These are phyloP conservation scores for Ceraceosorus bombacis DNA, from an alignment of 1,284 basidiomycete species.

Conservation along the genomic window DNA sequence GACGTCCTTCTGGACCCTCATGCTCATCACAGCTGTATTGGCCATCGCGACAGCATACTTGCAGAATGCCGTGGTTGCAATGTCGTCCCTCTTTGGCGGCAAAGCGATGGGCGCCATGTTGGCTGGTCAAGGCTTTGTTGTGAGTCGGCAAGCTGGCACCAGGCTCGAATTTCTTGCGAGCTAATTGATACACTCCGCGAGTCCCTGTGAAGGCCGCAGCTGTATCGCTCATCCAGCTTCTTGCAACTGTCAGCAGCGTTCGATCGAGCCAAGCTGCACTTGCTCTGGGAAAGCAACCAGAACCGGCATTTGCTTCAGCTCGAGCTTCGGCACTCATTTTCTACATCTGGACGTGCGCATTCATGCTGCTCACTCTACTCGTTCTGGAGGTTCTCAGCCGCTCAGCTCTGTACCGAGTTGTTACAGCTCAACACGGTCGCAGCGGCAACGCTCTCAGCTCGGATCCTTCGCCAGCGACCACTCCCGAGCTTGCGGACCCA, in stretches of 20 bases:
- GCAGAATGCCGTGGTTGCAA: conserved; percentile 39
- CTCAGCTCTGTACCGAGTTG: conserved; percentile 1
- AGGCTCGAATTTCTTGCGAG: conserved; percentile 12
- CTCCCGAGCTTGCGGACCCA: no score
- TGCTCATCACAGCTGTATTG: conserved; percentile 17
- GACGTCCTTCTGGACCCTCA: not conserved
- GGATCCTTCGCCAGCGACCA: not conserved
- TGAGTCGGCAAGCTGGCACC: conserved; percentile 32
- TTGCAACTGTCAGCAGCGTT: conserved; percentile 8
- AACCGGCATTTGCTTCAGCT: not conserved
- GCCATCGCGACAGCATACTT: conserved; percentile 34
- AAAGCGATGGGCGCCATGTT: conserved; percentile 39
- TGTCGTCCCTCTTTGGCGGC: conserved; percentile 35
- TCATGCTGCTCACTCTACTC: conserved; percentile 2
- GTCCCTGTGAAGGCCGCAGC: not conserved
- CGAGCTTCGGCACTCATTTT: conserved; percentile 1
- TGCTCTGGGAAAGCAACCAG: not conserved
- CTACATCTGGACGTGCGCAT: not conserved
- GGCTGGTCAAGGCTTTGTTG: conserved; percentile 37
- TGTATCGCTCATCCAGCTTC: conserved; percentile 5
- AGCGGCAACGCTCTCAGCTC: not conserved
- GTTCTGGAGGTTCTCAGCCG: conserved; percentile 1
- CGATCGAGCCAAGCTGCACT: conserved; percentile 3
- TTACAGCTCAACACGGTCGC: not conserved
- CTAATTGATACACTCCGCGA: conserved; percentile 11